Conservation (phyloP, 371 early-diverging fungal genomes). For the Neoconidiobolus thromboides region DNA sequence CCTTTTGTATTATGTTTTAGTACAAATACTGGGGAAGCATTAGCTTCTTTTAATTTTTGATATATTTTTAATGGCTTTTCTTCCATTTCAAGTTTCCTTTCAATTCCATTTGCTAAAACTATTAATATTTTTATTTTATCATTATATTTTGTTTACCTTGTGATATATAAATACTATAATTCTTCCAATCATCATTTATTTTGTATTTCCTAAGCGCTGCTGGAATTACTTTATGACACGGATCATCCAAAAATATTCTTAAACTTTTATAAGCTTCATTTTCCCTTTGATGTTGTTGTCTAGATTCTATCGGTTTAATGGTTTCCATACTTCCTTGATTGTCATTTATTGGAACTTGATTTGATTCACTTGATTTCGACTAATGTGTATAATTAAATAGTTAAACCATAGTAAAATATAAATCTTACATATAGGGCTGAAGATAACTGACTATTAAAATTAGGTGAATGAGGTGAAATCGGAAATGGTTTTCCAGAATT, state of each 20-base stretch:
- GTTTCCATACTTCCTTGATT: background rate
- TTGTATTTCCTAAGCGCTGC: constrained; percentile 81
- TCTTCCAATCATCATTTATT: constrained; percentile 67
- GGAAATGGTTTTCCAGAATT: background rate
- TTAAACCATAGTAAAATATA: background rate
- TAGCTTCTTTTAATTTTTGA: constrained; percentile 56
- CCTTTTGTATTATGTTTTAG: constrained; percentile 53
- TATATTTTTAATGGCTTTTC: constrained; percentile 64
- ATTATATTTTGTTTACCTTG: constrained; percentile 26
- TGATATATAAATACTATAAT: constrained; percentile 64
- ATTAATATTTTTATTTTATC: constrained; percentile 2
- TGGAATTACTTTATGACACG: constrained; percentile 66
- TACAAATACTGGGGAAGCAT: constrained; percentile 53
- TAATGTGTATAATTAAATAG: background rate
- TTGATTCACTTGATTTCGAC: background rate
- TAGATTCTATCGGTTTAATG: background rate
- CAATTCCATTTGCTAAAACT: constrained; percentile 1
- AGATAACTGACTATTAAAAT: background rate
- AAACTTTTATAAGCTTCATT: constrained; percentile 72
- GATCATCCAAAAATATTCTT: constrained; percentile 57
- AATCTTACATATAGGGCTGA: background rate
- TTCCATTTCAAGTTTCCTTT: constrained; percentile 23
- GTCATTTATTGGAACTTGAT: too few relatives aligned
- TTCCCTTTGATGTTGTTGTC: constrained; percentile 17
- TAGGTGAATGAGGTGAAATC: background rate